Evolutionary conservation across 768 basidiomycete species (phyloP), one percentile per base, ranked within the genome.

Genomic region (Rhodosporidiobolus odoratus): DNA sequence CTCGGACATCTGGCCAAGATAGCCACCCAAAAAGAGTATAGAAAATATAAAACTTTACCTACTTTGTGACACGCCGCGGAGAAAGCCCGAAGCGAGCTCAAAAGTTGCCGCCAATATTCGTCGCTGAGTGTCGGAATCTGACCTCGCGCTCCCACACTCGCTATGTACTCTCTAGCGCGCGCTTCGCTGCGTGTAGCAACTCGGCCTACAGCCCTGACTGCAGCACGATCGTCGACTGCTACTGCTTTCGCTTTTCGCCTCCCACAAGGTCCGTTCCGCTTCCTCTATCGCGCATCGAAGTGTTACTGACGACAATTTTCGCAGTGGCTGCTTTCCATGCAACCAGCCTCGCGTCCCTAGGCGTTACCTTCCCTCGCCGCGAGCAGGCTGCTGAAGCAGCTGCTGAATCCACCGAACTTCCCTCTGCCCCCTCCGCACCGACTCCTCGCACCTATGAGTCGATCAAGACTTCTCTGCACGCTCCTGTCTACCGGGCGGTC

Each of bases 401-500:
- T n/a, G n/a, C n/a, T n/a, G n/a, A n/a, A n/a, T 25, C 52, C n/a
- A n/a, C 30, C 43, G 48, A 50, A 8, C n/a, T 2, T 6, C 21
- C 50, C 17, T 47, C 30, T n/a, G 52, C 54, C 45, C 56, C 52
- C 47, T 12, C 27, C 9, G 9, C 5, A 32, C 27, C 52, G 7
- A 30, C 34, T 6, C 47, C 62, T 9, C 43, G 23, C 21, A 65
- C 68, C 4, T 74, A 67, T 59, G 30, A 35, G 40, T 67, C 73
- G 52, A 70, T 74, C 58, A 48, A 74, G 56, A 15, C n/a, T 3
- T n/a, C 68, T 4, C 60, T 77, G 1, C 68, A 76, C n/a, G 53
- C 62, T 13, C 71, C 69, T 8, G 59, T 77, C 15, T 76, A 74
- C 66, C 58, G 71, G 3, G 77, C 77, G 0, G 54, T 77, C 23